Evolutionary conservation across 2,329 filamentous ascomycete species (phyloP), one percentile per base, ranked within the genome.

Genomic region (Fusarium nematophilum): DNA sequence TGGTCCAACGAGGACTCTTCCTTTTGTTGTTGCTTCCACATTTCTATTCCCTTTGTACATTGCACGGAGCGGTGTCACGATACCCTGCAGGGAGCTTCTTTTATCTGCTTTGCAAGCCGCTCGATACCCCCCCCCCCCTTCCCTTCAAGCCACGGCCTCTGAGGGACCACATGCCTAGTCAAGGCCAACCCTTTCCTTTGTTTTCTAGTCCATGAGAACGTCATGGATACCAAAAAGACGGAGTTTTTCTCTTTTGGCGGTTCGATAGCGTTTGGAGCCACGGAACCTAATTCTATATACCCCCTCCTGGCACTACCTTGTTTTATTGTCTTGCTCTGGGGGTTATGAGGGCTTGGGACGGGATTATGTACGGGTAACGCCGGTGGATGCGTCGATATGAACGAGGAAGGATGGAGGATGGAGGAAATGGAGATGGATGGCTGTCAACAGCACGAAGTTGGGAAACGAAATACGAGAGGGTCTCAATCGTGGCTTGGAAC

Each of bases 281-380:
- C 18, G 66, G 66, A 69, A 69, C 56, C 36, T 67, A 69, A 67
- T 69, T 27, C 45, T 69, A 59, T 69, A 69, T 69, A 69, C 66
- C 66, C 58, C 55, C 54, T 69, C 64, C 64, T 62, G 66, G 66
- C 53, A 65, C 50, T 62, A 40, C n/a, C 53, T 57, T 57, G 51
- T 58, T 66, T 59, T 65, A 45, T 48, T 67, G 39, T 57, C 49
- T 43, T 40, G 42, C 42, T 52, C 61, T 52, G 31, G 37, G 44
- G 47, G 34, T 34, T 55, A 56, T 36, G 50, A 50, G n/a, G 46
- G 53, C 34, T 51, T 53, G 59, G 57, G 47, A 59, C 43, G 51
- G 49, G 34, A 55, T 34, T 56, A 59, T 54, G 53, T 39, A 57
- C 44, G 26, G 37, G 30, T 30, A 34, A 48, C 40, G 47, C n/a